phyloP scores from a whole-genome alignment of 768 basidiomycete genomes.

The Sistotremastrum suecicum region DNA sequence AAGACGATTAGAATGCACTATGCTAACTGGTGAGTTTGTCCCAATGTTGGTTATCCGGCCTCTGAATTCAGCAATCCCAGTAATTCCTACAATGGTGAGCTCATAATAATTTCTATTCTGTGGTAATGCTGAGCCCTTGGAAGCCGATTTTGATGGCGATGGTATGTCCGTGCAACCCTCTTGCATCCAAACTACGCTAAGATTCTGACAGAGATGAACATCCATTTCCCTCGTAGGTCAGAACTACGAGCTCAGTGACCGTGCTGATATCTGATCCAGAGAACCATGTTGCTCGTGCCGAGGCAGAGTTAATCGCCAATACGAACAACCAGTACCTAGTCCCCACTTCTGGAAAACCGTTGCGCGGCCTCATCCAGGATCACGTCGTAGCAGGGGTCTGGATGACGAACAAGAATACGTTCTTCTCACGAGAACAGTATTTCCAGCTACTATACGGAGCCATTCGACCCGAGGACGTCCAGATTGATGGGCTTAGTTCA shows the following conservation, averaged over 20 bases:
- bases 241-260: not conserved
- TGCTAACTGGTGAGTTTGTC: slow-evolving; percentile 69
- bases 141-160: slow-evolving; percentile 90
- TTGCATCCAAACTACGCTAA: slow-evolving; percentile 10
- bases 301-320: slow-evolving; percentile 89
- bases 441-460: slow-evolving; percentile 93
- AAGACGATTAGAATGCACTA: slow-evolving; percentile 99
- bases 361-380: slow-evolving; percentile 96
- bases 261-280: slow-evolving; percentile 31
- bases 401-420: slow-evolving; percentile 94
- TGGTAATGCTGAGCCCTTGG: not conserved
- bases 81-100: slow-evolving; percentile 91
- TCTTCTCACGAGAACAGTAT: slow-evolving; percentile 93
- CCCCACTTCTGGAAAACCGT: slow-evolving; percentile 93
- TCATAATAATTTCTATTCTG: slow-evolving; percentile 2
- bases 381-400: slow-evolving; percentile 98
- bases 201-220: slow-evolving; percentile 78
- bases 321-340: slow-evolving; percentile 99
- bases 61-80: slow-evolving; percentile 26
- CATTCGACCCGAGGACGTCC: slow-evolving; percentile 70
- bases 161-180: slow-evolving; percentile 27
- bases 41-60: not conserved
- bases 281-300: slow-evolving; percentile 88
- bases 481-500: slow-evolving; percentile 36
- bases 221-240: slow-evolving; percentile 90